phyloP scores from a whole-genome alignment of 495 filamentous ascomycete genomes.

The Cryomyces antarcticus region DNA sequence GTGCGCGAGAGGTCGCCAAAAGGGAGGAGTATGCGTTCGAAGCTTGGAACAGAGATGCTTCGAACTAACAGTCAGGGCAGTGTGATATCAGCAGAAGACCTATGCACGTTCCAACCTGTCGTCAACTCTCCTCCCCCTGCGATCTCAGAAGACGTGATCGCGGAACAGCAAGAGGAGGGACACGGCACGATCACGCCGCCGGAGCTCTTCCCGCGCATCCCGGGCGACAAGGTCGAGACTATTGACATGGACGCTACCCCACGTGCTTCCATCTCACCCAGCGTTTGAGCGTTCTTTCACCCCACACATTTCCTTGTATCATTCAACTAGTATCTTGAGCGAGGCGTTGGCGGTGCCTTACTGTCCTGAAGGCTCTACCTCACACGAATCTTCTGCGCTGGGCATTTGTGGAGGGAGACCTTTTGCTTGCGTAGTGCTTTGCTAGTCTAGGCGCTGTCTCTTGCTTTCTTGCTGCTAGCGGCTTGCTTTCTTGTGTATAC shows the following conservation, averaged over 20 bases:
- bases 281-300: too few species aligned
- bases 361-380: too few species aligned
- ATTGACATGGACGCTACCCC: conserved; percentile 16
- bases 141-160: conserved; percentile 9
- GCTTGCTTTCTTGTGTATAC: too few species aligned
- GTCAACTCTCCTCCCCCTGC: conserved; percentile 11
- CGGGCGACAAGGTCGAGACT: conserved; percentile 17
- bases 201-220: conserved; percentile 18
- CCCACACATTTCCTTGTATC: too few species aligned
- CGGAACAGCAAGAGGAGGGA: conserved; percentile 10
- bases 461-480: too few species aligned
- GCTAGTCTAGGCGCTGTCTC: too few species aligned
- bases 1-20: conserved; percentile 38
- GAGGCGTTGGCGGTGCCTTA: too few species aligned
- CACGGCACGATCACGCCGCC: conserved; percentile 22
- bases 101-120: conserved; percentile 7
- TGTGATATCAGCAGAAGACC: conserved; percentile 32
- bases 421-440: too few species aligned
- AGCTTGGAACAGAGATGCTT: conserved; percentile 89
- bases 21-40: conserved; percentile 30
- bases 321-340: too few species aligned
- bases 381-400: too few species aligned
- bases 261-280: too few species aligned
- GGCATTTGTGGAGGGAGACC: too few species aligned
- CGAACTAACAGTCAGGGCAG: conserved; percentile 81